These are phyloP conservation scores for Mrakiaceae sp. DNA, from an alignment of 1,284 basidiomycete genomes.

Conservation along the genomic window DNA sequence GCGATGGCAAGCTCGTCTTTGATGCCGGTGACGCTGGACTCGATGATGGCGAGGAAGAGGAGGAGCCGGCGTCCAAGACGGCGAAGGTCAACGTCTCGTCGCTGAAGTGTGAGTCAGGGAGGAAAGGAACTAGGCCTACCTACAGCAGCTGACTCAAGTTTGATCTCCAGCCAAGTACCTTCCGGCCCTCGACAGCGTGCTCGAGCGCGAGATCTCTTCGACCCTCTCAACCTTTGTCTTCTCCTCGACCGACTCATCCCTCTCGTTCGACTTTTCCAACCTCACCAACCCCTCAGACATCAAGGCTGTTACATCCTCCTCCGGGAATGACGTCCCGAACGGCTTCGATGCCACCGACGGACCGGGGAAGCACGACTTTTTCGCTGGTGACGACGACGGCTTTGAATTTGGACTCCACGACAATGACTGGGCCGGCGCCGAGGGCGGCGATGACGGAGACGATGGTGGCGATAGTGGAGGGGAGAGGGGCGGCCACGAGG, in stretches of 20 bases:
- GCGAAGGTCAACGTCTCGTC: constrained; percentile 42
- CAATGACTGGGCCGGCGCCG: constrained; percentile 45
- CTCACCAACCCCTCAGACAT: background rate
- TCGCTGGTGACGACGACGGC: no score
- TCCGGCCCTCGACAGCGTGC: constrained; percentile 15
- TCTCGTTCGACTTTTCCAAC: constrained; percentile 6
- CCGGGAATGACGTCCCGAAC: constrained; percentile 1
- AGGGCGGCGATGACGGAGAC: constrained; percentile 67
- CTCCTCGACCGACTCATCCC: constrained; percentile 8
- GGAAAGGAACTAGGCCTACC: background rate
- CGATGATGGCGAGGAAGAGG: constrained; percentile 62
- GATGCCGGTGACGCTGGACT: constrained; percentile 82
- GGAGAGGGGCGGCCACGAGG: constrained; percentile 44
- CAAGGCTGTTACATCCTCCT: constrained; percentile 2
- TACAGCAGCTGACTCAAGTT: constrained; percentile 4
- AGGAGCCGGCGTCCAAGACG: constrained; percentile 41
- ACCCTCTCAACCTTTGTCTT: constrained; percentile 12
- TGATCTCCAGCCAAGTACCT: constrained; percentile 14
- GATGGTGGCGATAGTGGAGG: constrained; percentile 49
- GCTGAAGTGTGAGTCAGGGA: constrained; percentile 48
- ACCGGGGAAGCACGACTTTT: no score
- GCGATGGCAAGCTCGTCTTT: constrained; percentile 80
- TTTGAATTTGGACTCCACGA: constrained; percentile 20
- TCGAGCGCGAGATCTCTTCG: constrained; percentile 4
- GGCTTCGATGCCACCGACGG: constrained; percentile 3